Percentiles rank a stretch among this genome's conserved stretches.
Evolutionary conservation across 371 early-diverging fungal species (phyloP).

Genomic region (Mortierella sp.): DNA sequence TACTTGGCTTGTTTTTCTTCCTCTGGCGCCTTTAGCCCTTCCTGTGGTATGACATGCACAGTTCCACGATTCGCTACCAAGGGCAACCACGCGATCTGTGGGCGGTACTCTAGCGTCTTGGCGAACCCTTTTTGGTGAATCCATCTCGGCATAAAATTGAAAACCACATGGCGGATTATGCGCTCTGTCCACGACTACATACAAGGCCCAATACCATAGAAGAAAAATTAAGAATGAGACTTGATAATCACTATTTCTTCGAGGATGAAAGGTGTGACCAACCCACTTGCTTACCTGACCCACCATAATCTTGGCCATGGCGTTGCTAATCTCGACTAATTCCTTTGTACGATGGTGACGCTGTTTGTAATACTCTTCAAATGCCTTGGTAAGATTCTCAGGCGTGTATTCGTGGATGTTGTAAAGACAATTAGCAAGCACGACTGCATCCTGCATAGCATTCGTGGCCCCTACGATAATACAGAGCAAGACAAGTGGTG

Average conservation of each 20-base stretch:
- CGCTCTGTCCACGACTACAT: slow-evolving; percentile 7
- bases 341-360: not conserved
- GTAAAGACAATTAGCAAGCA: not conserved
- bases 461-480: not conserved
- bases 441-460: slow-evolving; percentile 4
- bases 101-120: slow-evolving; percentile 10
- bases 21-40: not conserved
- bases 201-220: not conserved
- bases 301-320: not conserved
- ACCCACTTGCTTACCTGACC: slow-evolving; percentile 1
- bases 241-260: not conserved
- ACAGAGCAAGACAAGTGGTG: no score
- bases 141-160: slow-evolving; percentile 10
- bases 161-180: slow-evolving; percentile 1
- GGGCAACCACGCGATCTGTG: slow-evolving; percentile 17
- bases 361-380: not conserved
- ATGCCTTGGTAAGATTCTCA: not conserved
- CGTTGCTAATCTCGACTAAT: not conserved
- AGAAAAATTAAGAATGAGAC: no score
- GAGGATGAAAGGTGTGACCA: no score
- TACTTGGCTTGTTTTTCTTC: no score
- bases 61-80: slow-evolving; percentile 4
- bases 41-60: not conserved
- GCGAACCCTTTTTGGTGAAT: not conserved
- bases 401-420: not conserved